These are phyloP conservation scores for Styphnolobium japonicum DNA, from an alignment of 306 rosid species.

Conservation along the genomic window DNA sequence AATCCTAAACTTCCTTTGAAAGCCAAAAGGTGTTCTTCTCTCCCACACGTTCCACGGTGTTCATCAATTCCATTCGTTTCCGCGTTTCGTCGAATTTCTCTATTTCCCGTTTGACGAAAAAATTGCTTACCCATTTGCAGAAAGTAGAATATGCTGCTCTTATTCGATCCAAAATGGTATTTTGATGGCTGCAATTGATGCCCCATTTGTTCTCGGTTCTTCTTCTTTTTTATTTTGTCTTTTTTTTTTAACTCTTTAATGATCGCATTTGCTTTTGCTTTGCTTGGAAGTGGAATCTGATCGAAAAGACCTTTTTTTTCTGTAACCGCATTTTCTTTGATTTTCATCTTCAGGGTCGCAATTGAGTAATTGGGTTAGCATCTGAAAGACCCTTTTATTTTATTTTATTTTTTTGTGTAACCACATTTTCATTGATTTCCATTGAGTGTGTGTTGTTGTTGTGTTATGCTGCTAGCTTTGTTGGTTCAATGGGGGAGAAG, in stretches of 20 bases:
- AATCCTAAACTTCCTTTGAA: neutral
- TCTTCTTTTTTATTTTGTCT: neutral
- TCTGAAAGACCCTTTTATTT: no score
- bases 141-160: neutral
- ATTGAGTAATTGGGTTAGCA: no score
- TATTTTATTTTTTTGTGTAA: no score
- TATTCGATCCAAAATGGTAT: neutral
- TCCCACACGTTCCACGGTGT: no score
- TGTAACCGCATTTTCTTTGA: neutral
- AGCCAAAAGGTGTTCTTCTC: no score
- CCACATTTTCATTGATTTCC: no score
- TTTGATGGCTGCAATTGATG: neutral
- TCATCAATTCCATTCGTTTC: neutral
- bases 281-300: neutral
- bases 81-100: neutral
- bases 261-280: neutral
- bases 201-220: no score
- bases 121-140: no score
- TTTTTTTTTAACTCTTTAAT: neutral
- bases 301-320: neutral
- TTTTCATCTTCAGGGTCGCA: neutral
- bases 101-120: no score
- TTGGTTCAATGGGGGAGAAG: conserved; percentile 1
- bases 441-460: no score
- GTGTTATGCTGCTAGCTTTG: neutral